A percentile compares a stretch with the other conserved stretches of the same genome.
phyloP scores from a whole-genome alignment of 1,284 basidiomycete genomes.

The Ceratorhiza oryzae-sativae region DNA sequence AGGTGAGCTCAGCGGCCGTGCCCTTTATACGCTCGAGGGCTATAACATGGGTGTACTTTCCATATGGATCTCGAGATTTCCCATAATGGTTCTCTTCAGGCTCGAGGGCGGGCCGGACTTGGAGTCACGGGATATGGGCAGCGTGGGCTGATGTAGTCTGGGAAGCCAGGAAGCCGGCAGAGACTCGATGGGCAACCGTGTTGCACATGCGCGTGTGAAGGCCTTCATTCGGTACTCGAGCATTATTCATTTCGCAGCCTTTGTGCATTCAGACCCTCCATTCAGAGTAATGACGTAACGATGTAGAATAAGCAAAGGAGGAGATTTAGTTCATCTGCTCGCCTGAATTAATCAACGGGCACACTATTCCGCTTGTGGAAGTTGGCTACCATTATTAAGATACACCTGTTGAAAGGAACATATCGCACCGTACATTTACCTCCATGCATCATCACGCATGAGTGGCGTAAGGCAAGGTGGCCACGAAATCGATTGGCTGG shows the following conservation, averaged over 20 bases:
- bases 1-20: neutral
- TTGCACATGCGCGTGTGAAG: neutral
- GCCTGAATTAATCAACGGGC: neutral
- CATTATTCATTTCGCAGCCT: neutral
- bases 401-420: neutral
- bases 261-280: neutral
- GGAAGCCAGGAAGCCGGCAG: neutral
- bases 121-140: neutral
- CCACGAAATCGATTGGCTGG: neutral
- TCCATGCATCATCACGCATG: neutral
- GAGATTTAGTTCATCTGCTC: neutral
- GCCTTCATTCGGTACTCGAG: neutral
- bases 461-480: conserved; percentile 1
- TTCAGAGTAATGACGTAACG: neutral
- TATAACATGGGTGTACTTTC: conserved; percentile 29
- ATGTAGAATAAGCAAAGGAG: neutral
- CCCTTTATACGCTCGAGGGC: neutral
- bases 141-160: neutral
- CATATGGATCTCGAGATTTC: conserved; percentile 14
- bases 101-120: neutral
- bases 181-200: neutral
- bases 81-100: neutral
- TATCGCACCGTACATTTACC: neutral
- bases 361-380: neutral
- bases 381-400: neutral